Conservation (phyloP, 805 yeast genomes). For the Jamesozyma gamospora region DNA sequence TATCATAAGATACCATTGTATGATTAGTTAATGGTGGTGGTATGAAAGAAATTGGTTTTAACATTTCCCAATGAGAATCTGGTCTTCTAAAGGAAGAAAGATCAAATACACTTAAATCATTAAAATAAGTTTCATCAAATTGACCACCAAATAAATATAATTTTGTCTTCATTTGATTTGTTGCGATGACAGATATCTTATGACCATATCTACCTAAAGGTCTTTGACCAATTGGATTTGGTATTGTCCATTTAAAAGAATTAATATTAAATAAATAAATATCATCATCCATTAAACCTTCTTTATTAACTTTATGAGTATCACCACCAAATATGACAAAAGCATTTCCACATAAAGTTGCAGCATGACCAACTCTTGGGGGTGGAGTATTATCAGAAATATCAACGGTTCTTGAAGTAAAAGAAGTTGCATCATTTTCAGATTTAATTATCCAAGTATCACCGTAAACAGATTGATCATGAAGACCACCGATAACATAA, state of each 20-base stretch:
- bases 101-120: constrained; percentile 80
- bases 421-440: constrained; percentile 29
- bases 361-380: constrained; percentile 93
- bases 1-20: constrained; percentile 71
- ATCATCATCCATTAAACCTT: constrained; percentile 78
- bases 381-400: constrained; percentile 78
- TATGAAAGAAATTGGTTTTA: constrained; percentile 41
- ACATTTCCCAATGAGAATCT: constrained; percentile 72
- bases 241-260: constrained; percentile 68
- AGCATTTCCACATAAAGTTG: constrained; percentile 88
- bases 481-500: constrained; percentile 88
- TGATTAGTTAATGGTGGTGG: constrained; percentile 84
- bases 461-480: constrained; percentile 86
- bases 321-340: constrained; percentile 95
- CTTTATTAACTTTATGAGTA: constrained; percentile 69
- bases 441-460: constrained; percentile 82
- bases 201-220: constrained; percentile 96
- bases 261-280: constrained; percentile 77
- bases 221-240: constrained; percentile 61
- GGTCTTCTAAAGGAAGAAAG: constrained; percentile 77
- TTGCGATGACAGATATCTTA: constrained; percentile 66
- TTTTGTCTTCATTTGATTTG: constrained; percentile 45
- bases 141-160: constrained; percentile 93
- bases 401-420: constrained; percentile 45
- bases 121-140: constrained; percentile 68